Conservation (phyloP, 148 eudicot genomes). For the Chenopodium berlandieri region DNA sequence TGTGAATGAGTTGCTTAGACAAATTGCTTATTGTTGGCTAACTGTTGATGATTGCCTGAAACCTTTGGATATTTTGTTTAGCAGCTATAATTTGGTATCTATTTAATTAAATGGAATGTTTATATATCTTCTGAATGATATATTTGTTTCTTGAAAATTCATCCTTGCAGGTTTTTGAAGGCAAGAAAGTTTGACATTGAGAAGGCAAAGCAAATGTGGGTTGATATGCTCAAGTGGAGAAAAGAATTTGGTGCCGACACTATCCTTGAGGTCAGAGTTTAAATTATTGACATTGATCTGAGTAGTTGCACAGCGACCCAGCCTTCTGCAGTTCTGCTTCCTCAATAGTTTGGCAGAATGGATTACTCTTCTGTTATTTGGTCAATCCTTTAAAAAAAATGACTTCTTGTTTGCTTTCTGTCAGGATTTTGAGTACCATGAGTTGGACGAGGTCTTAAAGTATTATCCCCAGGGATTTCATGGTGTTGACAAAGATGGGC, state of each 20-base stretch:
- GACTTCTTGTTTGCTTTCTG: neutral
- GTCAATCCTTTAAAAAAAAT: neutral
- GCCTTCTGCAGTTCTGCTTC: neutral
- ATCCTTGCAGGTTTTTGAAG: constrained; percentile 62
- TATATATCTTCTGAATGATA: neutral
- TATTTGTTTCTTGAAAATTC: neutral
- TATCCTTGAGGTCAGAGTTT: constrained; percentile 52
- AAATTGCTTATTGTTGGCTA: neutral
- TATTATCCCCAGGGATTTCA: constrained; percentile 84
- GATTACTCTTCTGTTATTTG: neutral
- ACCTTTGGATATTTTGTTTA: neutral
- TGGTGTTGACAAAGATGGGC: constrained; percentile 88
- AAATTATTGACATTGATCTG: neutral
- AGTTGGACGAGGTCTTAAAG: constrained; percentile 66
- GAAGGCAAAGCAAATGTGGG: constrained; percentile 81
- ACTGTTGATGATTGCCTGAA: neutral
- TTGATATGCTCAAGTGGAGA: constrained; percentile 85
- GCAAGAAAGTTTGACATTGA: constrained; percentile 79
- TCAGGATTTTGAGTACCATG: constrained; percentile 77
- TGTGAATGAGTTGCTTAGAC: neutral
- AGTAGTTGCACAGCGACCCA: neutral
- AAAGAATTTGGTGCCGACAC: constrained; percentile 75
- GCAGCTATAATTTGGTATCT: neutral
- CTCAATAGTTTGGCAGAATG: neutral
- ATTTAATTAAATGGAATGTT: neutral